Base-by-base conservation (phyloP, 2,329 filamentous ascomycete species). In the Xylariaceae sp. region DNA sequence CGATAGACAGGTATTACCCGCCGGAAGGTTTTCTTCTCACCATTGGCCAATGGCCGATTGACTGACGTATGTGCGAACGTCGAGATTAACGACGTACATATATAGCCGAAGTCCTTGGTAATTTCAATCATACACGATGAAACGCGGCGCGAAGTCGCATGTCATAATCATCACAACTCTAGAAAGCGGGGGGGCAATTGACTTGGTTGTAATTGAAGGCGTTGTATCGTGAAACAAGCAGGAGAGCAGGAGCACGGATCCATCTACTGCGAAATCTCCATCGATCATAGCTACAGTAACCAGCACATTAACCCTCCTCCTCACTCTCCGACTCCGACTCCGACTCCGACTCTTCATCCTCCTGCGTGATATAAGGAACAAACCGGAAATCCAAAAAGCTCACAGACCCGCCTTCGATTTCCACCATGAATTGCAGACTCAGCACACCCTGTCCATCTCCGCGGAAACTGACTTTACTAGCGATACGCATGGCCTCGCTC, bases 381-480 rank as follows among this genome's bases (percentile, higher is more conserved):
- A 94, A 89, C 26, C 87, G 79, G 70, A 92, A 95, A 70, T 94
- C 88, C 29, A 94, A 78, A 72, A 92, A 95, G 63, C 84, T 88
- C 40, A 84, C 76, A 29, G 78, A 77, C 4, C 81, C 80, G 5
- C 81, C 80, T 58, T 94, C 89, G 42, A 91, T 78, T 68, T 96
- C 90, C 12, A 99, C 86, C 87, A 99, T 94, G 66, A 97, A 96
- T 68, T 99, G 94, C 69, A 97, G 74, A 71, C 89, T 96, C 60
- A 99, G 72, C 32, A 99, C 92, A 0, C 94, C 92, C 68, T 96
- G 89, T 1, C 81, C 79, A 71, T 99, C 94, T 0, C 90, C 87
- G 12, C 94, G 80, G 58, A 99, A 80, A 68, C 91, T 96, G 55
- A 97, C 91, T 72, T 97, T 99, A 65, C 82, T 91, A 3, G 91